These are phyloP conservation scores for Miscanthus lutarioriparius DNA, from an alignment of 176 grass and related monocot species.

Conservation along the genomic window DNA sequence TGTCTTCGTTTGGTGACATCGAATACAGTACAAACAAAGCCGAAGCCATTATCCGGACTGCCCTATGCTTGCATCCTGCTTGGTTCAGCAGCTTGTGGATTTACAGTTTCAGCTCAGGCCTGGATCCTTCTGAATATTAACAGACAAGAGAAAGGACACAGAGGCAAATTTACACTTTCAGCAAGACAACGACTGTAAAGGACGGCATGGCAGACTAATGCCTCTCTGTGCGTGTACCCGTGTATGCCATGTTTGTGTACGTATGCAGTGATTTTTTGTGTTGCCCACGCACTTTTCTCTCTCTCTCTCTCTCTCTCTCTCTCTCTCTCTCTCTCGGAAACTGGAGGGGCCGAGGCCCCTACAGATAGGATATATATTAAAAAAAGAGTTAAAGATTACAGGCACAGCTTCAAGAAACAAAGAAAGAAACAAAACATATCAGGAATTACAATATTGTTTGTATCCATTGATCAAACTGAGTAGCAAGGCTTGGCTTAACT, in stretches of 20 bases:
- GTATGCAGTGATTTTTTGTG: background rate
- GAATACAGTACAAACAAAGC: slow-evolving; percentile 34
- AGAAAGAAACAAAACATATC: no score
- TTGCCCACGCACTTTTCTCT: background rate
- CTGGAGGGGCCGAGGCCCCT: no score
- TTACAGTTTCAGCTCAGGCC: background rate
- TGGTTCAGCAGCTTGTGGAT: background rate
- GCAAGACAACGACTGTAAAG: background rate
- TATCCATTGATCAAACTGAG: no score
- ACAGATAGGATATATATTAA: no score
- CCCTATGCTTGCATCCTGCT: slow-evolving; percentile 15
- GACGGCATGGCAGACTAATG: background rate
- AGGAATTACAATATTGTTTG: no score
- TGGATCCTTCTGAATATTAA: slow-evolving; percentile 1
- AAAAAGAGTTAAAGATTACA: no score
- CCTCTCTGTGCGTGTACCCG: background rate
- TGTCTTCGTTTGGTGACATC: background rate
- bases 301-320: no score
- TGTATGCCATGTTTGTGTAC: background rate
- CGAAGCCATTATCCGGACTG: slow-evolving; percentile 28
- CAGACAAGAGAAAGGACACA: background rate
- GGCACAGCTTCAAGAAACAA: no score
- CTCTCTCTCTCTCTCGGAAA: no score
- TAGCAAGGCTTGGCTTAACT: no score
- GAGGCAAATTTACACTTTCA: background rate